Evolutionary conservation across 148 eudicot genomes (phyloP), one percentile per base, ranked within the genome.

Genomic region (Camellia japonica): DNA sequence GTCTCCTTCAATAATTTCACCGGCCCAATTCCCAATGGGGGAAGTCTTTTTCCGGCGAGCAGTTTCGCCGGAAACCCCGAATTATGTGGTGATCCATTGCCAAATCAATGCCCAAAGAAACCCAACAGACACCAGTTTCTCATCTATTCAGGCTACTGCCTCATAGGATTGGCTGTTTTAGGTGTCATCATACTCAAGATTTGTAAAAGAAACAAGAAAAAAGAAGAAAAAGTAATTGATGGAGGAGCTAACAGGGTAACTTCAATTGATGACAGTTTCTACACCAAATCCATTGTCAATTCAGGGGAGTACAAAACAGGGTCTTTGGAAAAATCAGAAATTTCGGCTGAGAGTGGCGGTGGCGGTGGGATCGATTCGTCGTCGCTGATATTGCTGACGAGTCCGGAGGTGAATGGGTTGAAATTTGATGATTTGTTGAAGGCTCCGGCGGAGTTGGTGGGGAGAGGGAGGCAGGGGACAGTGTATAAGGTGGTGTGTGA

Each of bases 391-490:
- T 80, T 84, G 38, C 80, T 88, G 8, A 74, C 88, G 8, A 86
- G 83, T 41, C 90, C 88, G 0, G 84, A 73, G 76, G 85, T 76
- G 15, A 82, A 86, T 20, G 88, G 82, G 58, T 38, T 88, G 77
- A 88, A 78, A 68, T 86, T 88, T 11, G 87, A 88, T 68, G 87
- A 86, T 30, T 59, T 88, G 81, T 85, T 88, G 13, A 65, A 77
- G 80, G 87, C 90, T 4, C 90, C 90, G 0, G 90, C 90, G 0
- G 90, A 88, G 86, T 79, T 88, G 83, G 66, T 88, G 6, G 90
- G 90, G 43, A 86, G 85, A 76, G 90, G 90, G 60, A 88, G 82
- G 15, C 84, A 86, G 51, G 88, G 90, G 2, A 88, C 85, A 18
- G 88, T 88, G 13, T 88, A 84, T 71, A 88, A 84, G 83, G 90